Percentiles rank a stretch among this genome's conserved stretches.
These are phyloP conservation scores for Apiospora malaysiana DNA, from an alignment of 2,329 filamentous ascomycete genomes.

Conservation along the genomic window DNA sequence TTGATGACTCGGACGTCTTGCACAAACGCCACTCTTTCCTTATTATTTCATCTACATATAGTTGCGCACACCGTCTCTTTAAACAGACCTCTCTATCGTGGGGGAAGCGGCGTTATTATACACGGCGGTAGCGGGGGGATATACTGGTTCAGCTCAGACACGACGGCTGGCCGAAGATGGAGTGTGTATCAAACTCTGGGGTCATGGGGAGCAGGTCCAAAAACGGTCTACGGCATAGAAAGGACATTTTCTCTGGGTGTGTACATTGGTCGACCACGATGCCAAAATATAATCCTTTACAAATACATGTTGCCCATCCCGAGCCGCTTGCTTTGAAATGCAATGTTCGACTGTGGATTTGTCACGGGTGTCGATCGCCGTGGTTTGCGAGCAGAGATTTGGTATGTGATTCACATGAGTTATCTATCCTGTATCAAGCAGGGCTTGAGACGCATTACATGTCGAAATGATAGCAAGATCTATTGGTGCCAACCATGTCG, in stretches of 20 bases:
- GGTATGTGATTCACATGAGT: neutral
- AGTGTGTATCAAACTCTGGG: neutral
- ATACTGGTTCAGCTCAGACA: conserved; percentile 15
- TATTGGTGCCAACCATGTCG: neutral
- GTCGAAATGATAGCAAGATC: neutral
- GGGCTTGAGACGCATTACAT: too few relatives aligned
- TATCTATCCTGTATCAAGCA: neutral
- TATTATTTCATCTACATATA: neutral
- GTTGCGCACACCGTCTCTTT: neutral
- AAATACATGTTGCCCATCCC: neutral
- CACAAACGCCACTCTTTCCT: conserved; percentile 11
- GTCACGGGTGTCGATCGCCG: neutral
- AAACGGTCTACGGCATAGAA: conserved; percentile 9
- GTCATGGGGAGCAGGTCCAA: conserved; percentile 3
- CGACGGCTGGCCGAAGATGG: conserved; percentile 11
- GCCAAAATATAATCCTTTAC: conserved; percentile 6
- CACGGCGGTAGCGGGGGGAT: neutral
- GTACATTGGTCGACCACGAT: conserved; percentile 1
- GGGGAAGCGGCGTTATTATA: conserved; percentile 13
- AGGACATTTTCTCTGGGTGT: neutral
- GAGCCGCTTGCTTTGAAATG: neutral
- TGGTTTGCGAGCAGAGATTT: neutral
- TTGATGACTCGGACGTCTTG: conserved; percentile 8
- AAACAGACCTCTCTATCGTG: neutral
- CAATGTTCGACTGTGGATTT: neutral